phyloP scores from a whole-genome alignment of 805 yeast genomes.

The Yarrowia bubula region DNA sequence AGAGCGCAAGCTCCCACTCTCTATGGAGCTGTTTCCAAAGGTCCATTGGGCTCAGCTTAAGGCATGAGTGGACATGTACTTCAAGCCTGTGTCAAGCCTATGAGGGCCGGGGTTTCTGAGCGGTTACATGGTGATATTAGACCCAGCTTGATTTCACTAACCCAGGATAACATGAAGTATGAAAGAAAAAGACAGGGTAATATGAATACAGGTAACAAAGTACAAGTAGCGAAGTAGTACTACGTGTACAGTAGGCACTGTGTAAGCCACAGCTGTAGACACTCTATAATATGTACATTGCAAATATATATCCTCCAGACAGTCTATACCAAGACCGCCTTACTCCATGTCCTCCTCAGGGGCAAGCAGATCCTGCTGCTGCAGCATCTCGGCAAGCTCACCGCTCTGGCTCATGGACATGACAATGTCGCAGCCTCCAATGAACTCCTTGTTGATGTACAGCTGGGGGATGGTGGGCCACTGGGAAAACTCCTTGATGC shows the following conservation, averaged over 20 bases:
- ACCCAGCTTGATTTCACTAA: not conserved
- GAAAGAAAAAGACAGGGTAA: not conserved
- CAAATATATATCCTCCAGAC: slow-evolving; percentile 8
- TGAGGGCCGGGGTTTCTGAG: slow-evolving; percentile 19
- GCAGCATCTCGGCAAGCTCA: slow-evolving; percentile 83
- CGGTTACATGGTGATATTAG: not conserved
- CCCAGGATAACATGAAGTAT: not conserved
- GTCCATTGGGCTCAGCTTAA: slow-evolving; percentile 12
- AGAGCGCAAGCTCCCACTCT: slow-evolving; percentile 24
- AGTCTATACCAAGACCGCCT: not conserved
- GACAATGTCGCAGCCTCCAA: slow-evolving; percentile 96
- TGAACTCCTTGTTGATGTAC: slow-evolving; percentile 80
- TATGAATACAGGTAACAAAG: no score
- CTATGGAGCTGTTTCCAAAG: slow-evolving; percentile 12
- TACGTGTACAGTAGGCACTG: no score
- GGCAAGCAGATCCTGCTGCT: slow-evolving; percentile 71
- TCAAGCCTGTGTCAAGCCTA: not conserved
- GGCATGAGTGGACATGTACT: slow-evolving; percentile 12
- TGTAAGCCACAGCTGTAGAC: no score
- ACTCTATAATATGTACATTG: slow-evolving; percentile 24
- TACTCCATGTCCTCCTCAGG: slow-evolving; percentile 54
- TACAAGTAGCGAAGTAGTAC: no score
- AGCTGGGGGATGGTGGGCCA: slow-evolving; percentile 99
- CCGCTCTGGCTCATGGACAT: slow-evolving; percentile 84
- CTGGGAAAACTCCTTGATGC: slow-evolving; percentile 89